Percentiles rank a stretch among this genome's conserved stretches.
phyloP scores from a whole-genome alignment of 2,329 filamentous ascomycete genomes.

The Meredithiella fracta region DNA sequence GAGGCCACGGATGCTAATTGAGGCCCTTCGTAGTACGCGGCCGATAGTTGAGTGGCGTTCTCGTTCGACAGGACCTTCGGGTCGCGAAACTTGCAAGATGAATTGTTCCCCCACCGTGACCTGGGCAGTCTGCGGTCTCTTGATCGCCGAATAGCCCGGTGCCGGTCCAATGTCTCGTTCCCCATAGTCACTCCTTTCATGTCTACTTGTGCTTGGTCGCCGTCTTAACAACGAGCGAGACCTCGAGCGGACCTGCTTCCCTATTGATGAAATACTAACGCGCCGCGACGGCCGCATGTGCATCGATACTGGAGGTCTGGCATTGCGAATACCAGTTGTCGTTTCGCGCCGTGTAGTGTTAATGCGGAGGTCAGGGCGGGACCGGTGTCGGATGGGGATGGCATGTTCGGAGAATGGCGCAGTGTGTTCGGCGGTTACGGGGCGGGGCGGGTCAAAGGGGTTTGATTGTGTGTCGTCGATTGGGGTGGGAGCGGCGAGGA shows the following conservation, averaged over 20 bases:
- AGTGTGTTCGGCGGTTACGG: background rate
- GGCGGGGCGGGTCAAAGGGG: background rate
- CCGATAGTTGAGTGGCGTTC: background rate
- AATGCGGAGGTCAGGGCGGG: background rate
- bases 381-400: background rate
- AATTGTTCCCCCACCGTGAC: no score
- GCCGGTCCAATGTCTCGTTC: background rate
- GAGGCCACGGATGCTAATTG: background rate
- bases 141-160: no score
- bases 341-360: background rate
- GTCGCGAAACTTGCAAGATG: no score
- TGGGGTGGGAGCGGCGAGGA: background rate
- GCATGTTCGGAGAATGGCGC: background rate
- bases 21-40: background rate
- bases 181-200: background rate
- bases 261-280: slow-evolving; percentile 1
- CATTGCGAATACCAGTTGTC: background rate
- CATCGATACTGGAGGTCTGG: background rate
- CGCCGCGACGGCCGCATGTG: background rate
- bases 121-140: no score
- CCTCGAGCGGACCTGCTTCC: background rate
- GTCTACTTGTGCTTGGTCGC: background rate
- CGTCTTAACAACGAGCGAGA: background rate
- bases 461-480: background rate
- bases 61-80: background rate